A percentile compares a stretch with the other conserved stretches of the same genome.
Conservation (phyloP, 2,329 filamentous ascomycete species). For the Beauveria scarabaeidicola region DNA sequence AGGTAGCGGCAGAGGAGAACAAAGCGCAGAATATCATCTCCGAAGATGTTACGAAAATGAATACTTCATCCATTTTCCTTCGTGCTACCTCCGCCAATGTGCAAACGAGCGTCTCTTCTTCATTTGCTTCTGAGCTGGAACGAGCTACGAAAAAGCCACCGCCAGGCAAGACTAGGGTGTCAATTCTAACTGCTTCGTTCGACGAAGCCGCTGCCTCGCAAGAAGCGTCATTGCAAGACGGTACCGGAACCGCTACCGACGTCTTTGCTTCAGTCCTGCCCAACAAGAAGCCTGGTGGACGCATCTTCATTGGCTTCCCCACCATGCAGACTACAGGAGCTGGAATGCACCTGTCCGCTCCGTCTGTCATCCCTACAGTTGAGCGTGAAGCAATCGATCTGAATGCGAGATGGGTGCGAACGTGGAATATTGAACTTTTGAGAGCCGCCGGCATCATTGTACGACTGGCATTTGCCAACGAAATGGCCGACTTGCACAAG, state of each 20-base stretch:
- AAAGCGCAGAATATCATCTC: slow-evolving; percentile 52
- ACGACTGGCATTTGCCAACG: slow-evolving; percentile 76
- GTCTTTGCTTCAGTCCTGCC: slow-evolving; percentile 88
- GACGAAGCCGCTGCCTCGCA: slow-evolving; percentile 66
- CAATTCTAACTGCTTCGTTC: slow-evolving; percentile 85
- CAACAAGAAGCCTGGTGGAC: slow-evolving; percentile 69
- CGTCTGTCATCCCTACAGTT: slow-evolving; percentile 92
- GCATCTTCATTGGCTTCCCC: slow-evolving; percentile 95
- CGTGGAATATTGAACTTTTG: slow-evolving; percentile 92
- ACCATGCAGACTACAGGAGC: slow-evolving; percentile 95
- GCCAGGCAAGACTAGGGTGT: slow-evolving; percentile 75
- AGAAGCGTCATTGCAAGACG: slow-evolving; percentile 33
- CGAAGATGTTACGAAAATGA: slow-evolving; percentile 63
- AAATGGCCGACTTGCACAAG: slow-evolving; percentile 68
- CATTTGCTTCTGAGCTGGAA: slow-evolving; percentile 78
- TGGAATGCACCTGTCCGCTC: slow-evolving; percentile 88
- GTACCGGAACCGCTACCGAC: slow-evolving; percentile 54
- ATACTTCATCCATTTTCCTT: slow-evolving; percentile 76
- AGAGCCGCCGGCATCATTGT: slow-evolving; percentile 85
- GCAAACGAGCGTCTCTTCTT: slow-evolving; percentile 61
- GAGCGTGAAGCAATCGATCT: slow-evolving; percentile 95
- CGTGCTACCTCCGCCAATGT: slow-evolving; percentile 79
- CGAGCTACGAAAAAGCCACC: slow-evolving; percentile 96
- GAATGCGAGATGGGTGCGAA: slow-evolving; percentile 88
- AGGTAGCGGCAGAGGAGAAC: slow-evolving; percentile 54